phyloP scores from a whole-genome alignment of 2,329 filamentous ascomycete species.

The Colletotrichum agaves region DNA sequence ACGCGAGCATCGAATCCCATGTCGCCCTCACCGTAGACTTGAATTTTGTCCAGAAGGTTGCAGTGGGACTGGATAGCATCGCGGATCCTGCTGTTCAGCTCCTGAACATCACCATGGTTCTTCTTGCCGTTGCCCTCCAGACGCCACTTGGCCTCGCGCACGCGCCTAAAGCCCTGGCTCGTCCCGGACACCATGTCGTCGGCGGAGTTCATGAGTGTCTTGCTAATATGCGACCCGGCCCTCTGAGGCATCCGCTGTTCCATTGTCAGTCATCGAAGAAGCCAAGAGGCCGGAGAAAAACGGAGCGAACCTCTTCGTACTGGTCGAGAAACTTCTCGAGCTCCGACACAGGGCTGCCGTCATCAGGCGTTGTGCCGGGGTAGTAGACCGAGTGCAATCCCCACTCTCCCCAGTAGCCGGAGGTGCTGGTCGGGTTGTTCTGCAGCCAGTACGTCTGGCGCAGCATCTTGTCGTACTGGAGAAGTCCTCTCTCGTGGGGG shows the following conservation, averaged over 20 bases:
- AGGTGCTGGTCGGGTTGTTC: not conserved
- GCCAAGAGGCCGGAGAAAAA: not conserved
- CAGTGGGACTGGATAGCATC: not conserved
- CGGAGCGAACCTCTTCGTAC: slow-evolving; percentile 4
- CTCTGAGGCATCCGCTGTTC: not conserved
- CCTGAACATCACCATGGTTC: not conserved
- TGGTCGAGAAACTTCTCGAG: not conserved
- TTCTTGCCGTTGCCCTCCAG: too few relatives aligned
- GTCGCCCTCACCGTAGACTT: not conserved
- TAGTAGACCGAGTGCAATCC: not conserved
- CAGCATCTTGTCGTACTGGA: not conserved
- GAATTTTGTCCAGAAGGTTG: not conserved
- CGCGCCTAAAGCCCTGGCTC: too few relatives aligned
- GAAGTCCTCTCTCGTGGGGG: not conserved
- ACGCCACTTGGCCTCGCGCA: too few relatives aligned
- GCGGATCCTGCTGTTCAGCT: not conserved
- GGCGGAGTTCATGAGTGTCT: too few relatives aligned
- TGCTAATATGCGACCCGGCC: not conserved
- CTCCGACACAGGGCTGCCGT: not conserved
- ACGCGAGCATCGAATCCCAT: too few relatives aligned
- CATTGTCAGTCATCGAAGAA: not conserved
- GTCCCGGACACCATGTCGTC: too few relatives aligned
- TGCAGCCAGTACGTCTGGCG: not conserved
- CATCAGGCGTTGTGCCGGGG: not conserved
- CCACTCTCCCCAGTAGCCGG: not conserved